A percentile compares a stretch with the other conserved stretches of the same genome.
These are phyloP conservation scores for Stereum hirsutum DNA, from an alignment of 1,284 basidiomycete genomes.

Conservation along the genomic window DNA sequence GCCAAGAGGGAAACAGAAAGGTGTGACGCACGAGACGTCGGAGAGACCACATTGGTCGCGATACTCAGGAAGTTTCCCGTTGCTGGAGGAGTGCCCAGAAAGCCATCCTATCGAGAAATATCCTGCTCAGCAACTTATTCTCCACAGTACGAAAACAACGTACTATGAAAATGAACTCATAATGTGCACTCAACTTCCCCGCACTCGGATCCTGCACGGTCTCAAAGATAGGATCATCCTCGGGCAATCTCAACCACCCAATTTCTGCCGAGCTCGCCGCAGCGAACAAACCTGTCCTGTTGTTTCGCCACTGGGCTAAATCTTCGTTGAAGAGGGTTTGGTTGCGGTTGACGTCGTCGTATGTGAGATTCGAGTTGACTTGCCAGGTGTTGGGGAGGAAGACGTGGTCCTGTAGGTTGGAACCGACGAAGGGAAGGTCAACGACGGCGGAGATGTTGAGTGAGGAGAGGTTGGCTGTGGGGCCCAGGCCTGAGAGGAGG, in stretches of 20 bases:
- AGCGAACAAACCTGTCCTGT: conserved; percentile 16
- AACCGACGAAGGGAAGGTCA: conserved; percentile 26
- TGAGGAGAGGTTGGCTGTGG: conserved; percentile 17
- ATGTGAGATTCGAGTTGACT: conserved; percentile 18
- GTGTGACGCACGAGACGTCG: conserved; percentile 14
- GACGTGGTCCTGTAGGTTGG: conserved; percentile 29
- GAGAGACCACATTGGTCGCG: conserved; percentile 11
- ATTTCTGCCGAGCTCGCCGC: conserved; percentile 9
- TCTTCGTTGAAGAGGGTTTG: conserved; percentile 10
- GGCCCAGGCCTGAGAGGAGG: conserved; percentile 34
- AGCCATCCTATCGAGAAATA: too few relatives aligned
- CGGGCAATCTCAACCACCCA: conserved; percentile 22
- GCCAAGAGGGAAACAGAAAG: background rate
- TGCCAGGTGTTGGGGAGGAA: conserved; percentile 16
- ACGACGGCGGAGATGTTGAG: conserved; percentile 22
- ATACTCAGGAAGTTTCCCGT: conserved; percentile 13
- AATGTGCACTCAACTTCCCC: conserved; percentile 16
- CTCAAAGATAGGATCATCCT: conserved; percentile 17
- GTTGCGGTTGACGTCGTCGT: conserved; percentile 13
- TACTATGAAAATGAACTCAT: conserved; percentile 9
- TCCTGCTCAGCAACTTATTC: too few relatives aligned
- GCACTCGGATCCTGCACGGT: conserved; percentile 24
- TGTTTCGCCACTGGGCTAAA: conserved; percentile 18
- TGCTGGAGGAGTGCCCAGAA: conserved; percentile 5
- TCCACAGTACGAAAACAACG: background rate